Evolutionary conservation across 768 basidiomycete genomes (phyloP).

Genomic region (Tricholoma sp.): DNA sequence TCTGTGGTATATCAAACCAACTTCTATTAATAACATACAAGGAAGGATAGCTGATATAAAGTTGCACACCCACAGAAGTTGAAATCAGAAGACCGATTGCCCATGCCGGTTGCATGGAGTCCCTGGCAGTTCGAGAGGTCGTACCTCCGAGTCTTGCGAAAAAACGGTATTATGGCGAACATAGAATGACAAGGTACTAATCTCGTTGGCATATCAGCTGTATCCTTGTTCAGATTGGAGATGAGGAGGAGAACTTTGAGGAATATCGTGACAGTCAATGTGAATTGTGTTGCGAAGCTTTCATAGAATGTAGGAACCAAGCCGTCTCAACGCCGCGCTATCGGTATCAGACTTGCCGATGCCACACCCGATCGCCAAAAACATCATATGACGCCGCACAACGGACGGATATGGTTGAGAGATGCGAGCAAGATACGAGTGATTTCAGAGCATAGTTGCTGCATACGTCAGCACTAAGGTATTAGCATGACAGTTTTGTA

Average conservation of each 20-base stretch:
- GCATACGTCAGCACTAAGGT: too few relatives aligned
- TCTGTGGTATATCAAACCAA: slow-evolving; percentile 34
- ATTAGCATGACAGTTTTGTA: too few relatives aligned
- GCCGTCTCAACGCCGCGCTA: too few relatives aligned
- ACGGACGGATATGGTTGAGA: too few relatives aligned
- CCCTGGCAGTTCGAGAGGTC: slow-evolving; percentile 75
- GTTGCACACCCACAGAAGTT: slow-evolving; percentile 55
- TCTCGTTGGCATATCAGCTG: slow-evolving; percentile 44
- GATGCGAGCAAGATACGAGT: too few relatives aligned
- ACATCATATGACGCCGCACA: too few relatives aligned
- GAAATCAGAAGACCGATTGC: slow-evolving; percentile 63
- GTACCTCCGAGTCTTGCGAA: slow-evolving; percentile 57
- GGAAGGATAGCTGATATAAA: not conserved
- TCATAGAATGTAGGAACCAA: too few relatives aligned
- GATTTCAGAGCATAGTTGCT: too few relatives aligned
- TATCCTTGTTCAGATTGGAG: slow-evolving; percentile 44
- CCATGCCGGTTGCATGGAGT: slow-evolving; percentile 65
- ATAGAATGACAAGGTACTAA: slow-evolving; percentile 58
- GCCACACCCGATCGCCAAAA: too few relatives aligned
- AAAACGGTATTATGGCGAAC: slow-evolving; percentile 62
- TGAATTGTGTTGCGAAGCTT: slow-evolving; percentile 44
- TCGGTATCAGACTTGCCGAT: too few relatives aligned
- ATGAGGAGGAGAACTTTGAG: slow-evolving; percentile 39
- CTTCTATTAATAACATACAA: slow-evolving; percentile 5
- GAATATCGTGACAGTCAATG: slow-evolving; percentile 42